These are phyloP conservation scores for Martensiomyces pterosporus DNA, from an alignment of 192 early-diverging fungal species.

Conservation along the genomic window DNA sequence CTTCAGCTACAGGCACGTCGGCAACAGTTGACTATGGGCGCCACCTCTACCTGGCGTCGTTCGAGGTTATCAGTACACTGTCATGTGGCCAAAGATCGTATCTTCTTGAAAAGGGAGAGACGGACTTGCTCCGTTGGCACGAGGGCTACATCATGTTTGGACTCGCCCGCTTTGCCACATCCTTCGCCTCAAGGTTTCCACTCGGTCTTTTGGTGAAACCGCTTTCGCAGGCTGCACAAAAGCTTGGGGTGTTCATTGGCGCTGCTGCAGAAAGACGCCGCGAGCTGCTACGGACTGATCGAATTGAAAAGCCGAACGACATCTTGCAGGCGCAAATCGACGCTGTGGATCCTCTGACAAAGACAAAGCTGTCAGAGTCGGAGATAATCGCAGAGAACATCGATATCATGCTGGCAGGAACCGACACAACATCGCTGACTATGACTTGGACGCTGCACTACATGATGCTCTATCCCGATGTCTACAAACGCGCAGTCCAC, in stretches of 20 bases:
- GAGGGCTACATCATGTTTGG: neutral
- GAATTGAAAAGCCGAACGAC: neutral
- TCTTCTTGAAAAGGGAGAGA: neutral
- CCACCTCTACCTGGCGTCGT: neutral
- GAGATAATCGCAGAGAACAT: slow-evolving; percentile 2
- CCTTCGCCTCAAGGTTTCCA: neutral
- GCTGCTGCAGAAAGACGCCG: neutral
- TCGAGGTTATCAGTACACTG: slow-evolving; percentile 2
- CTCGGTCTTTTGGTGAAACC: neutral
- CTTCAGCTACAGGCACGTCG: neutral
- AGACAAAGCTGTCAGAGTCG: neutral
- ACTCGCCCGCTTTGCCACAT: neutral
- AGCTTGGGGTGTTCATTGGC: neutral
- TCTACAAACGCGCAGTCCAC: neutral
- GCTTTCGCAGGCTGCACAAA: neutral
- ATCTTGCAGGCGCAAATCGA: slow-evolving; percentile 9
- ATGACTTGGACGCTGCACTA: slow-evolving; percentile 2
- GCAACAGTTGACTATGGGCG: neutral
- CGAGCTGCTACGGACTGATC: neutral
- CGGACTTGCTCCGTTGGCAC: neutral
- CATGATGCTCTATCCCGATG: neutral
- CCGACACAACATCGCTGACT: slow-evolving; percentile 1
- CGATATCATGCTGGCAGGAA: neutral
- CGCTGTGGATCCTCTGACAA: slow-evolving; percentile 1
- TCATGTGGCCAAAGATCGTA: neutral